Evolutionary conservation across 2,329 filamentous ascomycete genomes (phyloP).

Genomic region (Aquanectria penicillioides): DNA sequence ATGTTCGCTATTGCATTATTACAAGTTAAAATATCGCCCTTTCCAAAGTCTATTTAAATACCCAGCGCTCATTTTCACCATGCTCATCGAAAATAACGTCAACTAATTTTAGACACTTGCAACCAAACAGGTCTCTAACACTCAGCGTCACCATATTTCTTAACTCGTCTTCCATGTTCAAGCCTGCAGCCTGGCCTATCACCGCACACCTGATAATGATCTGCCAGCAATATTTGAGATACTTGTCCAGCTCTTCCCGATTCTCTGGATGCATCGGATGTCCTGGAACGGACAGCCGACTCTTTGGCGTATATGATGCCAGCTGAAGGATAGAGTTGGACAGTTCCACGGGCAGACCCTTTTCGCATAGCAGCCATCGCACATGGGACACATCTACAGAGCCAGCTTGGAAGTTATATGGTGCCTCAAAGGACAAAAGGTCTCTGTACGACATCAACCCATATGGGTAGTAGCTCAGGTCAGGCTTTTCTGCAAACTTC

Average conservation of each 20-base stretch:
- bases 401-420: background rate
- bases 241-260: background rate
- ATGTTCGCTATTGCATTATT: too few relatives aligned
- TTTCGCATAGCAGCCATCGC: background rate
- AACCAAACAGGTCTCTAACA: background rate
- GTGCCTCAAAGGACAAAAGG: background rate
- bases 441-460: background rate
- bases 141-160: background rate
- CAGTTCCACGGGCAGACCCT: background rate
- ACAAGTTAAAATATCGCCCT: too few relatives aligned
- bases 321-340: background rate
- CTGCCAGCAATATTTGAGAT: constrained; percentile 2
- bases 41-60: too few relatives aligned
- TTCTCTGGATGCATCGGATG: background rate
- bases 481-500: too few relatives aligned
- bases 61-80: too few relatives aligned
- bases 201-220: background rate
- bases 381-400: background rate
- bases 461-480: background rate
- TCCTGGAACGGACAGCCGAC: background rate
- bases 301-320: background rate
- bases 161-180: background rate
- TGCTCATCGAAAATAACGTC: too few relatives aligned
- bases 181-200: background rate
- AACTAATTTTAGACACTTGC: background rate